phyloP scores from a whole-genome alignment of 805 yeast genomes.

The Citeromyces nyonsensis region DNA sequence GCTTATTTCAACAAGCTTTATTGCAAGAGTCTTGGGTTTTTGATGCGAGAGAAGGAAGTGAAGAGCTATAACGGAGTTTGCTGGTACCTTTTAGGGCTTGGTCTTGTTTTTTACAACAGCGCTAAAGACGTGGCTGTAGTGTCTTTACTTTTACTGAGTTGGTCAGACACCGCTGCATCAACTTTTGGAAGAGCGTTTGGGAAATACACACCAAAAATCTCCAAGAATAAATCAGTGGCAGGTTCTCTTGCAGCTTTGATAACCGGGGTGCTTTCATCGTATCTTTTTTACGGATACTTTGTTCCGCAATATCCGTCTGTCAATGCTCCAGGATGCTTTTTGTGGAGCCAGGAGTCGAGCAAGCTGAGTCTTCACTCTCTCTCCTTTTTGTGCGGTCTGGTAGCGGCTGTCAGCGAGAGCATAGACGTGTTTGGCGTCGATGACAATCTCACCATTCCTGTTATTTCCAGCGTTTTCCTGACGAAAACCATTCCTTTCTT shows the following conservation, averaged over 20 bases:
- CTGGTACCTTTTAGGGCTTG: constrained; percentile 73
- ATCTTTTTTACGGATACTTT: constrained; percentile 55
- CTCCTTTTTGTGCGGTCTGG: constrained; percentile 54
- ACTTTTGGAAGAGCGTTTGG: constrained; percentile 85
- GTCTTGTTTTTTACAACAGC: constrained; percentile 50
- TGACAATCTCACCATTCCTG: constrained; percentile 92
- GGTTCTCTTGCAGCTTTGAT: constrained; percentile 81
- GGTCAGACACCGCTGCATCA: constrained; percentile 98
- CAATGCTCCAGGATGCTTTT: constrained; percentile 38
- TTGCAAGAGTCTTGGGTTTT: constrained; percentile 54
- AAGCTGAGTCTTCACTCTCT: constrained; percentile 31
- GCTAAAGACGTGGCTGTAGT: constrained; percentile 73
- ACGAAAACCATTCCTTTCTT: constrained; percentile 4
- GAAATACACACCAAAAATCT: constrained; percentile 63
- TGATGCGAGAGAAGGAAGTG: constrained; percentile 78
- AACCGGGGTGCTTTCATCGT: constrained; percentile 55
- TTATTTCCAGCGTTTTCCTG: constrained; percentile 58
- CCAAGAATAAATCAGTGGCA: constrained; percentile 69
- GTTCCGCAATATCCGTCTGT: constrained; percentile 45
- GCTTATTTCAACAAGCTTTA: constrained; percentile 51
- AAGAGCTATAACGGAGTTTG: constrained; percentile 67
- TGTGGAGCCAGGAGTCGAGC: constrained; percentile 54
- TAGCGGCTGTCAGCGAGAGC: constrained; percentile 81
- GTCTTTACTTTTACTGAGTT: constrained; percentile 69
- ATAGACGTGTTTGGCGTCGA: constrained; percentile 66